Evolutionary conservation across 495 filamentous ascomycete species (phyloP).

Genomic region (Penicillium desertorum): DNA sequence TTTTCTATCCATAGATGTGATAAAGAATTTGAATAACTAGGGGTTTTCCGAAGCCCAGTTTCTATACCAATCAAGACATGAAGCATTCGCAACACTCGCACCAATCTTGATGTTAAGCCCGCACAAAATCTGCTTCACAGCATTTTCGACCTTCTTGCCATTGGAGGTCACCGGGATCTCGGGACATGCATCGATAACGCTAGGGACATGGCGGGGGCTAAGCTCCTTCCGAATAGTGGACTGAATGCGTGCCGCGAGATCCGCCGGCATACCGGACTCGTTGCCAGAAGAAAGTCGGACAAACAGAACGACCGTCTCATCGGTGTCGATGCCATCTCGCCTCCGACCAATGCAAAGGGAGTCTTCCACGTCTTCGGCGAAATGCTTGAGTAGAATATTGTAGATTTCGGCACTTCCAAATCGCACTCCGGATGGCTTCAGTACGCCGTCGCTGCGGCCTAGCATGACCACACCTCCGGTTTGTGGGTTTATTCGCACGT

Average conservation of each 20-base stretch:
- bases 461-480: slow-evolving; percentile 84
- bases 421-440: slow-evolving; percentile 83
- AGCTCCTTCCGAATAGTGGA: slow-evolving; percentile 66
- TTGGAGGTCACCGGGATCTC: slow-evolving; percentile 89
- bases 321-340: slow-evolving; percentile 63
- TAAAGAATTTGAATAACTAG: slow-evolving; percentile 16
- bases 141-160: slow-evolving; percentile 93
- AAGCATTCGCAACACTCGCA: slow-evolving; percentile 81
- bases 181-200: slow-evolving; percentile 70
- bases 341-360: slow-evolving; percentile 80
- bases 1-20: slow-evolving; percentile 8
- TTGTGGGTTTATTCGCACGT: slow-evolving; percentile 69
- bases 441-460: slow-evolving; percentile 83
- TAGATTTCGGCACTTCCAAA: slow-evolving; percentile 94
- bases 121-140: slow-evolving; percentile 91
- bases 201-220: slow-evolving; percentile 83
- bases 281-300: slow-evolving; percentile 60
- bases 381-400: slow-evolving; percentile 80
- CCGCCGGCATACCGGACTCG: slow-evolving; percentile 26
- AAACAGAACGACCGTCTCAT: slow-evolving; percentile 87
- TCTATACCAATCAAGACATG: slow-evolving; percentile 81
- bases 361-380: slow-evolving; percentile 74
- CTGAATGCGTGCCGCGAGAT: slow-evolving; percentile 60
- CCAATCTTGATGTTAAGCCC: slow-evolving; percentile 81
- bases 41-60: slow-evolving; percentile 59